Conservation (phyloP, 345 rosid genomes). For the Orychophragmus violaceus region DNA sequence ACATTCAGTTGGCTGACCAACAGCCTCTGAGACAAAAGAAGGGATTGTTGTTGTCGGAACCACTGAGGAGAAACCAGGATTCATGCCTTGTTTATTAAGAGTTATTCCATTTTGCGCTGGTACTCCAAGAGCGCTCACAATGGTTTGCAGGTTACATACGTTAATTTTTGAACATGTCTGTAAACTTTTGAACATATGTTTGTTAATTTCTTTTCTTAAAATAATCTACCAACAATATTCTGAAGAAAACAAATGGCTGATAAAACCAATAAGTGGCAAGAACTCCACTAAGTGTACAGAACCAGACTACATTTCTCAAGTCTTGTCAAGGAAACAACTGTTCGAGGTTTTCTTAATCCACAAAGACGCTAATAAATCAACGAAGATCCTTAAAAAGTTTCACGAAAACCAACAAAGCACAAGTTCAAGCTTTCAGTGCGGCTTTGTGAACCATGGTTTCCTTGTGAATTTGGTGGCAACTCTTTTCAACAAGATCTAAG, state of each 20-base stretch:
- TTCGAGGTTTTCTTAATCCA: neutral
- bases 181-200: no score
- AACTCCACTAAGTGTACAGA: conserved; percentile 23
- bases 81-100: conserved; percentile 41
- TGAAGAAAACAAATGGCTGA: neutral
- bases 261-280: neutral
- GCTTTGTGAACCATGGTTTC: conserved; percentile 99
- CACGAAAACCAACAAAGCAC: neutral
- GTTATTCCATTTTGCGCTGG: conserved; percentile 58
- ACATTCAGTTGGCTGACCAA: conserved; percentile 79
- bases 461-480: conserved; percentile 99
- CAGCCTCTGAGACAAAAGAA: conserved; percentile 41
- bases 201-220: no score
- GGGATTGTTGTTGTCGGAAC: conserved; percentile 50
- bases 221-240: neutral
- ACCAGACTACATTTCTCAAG: conserved; percentile 6
- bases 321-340: conserved; percentile 10
- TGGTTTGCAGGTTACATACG: conserved; percentile 33
- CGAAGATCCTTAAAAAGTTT: conserved; percentile 10
- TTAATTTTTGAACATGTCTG: no score
- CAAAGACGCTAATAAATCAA: conserved; percentile 22
- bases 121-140: conserved; percentile 38
- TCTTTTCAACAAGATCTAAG: conserved; percentile 95
- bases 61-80: conserved; percentile 44
- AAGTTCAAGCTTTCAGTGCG: conserved; percentile 42